Conservation (phyloP, 192 early-diverging fungal genomes). For the Coemansia erecta region DNA sequence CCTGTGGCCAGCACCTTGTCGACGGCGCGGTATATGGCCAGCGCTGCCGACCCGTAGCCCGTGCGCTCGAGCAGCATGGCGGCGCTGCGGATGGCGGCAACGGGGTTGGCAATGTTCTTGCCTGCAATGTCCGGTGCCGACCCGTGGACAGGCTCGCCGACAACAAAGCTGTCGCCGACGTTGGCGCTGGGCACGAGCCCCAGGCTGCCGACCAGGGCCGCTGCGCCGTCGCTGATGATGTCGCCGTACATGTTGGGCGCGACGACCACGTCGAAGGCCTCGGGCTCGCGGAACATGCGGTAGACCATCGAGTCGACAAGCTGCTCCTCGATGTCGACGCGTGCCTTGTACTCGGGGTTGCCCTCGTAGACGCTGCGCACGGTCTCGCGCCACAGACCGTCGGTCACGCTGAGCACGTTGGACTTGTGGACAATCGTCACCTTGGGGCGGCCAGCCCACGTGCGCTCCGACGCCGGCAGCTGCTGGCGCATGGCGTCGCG, state of each 20-base stretch:
- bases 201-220: conserved; percentile 91
- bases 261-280: conserved; percentile 93
- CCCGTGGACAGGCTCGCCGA: conserved; percentile 95
- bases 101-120: conserved; percentile 93
- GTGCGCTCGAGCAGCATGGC: conserved; percentile 89
- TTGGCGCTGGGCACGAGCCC: conserved; percentile 96
- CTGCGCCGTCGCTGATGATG: conserved; percentile 96
- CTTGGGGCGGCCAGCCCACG: conserved; percentile 66
- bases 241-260: conserved; percentile 98
- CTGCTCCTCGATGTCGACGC: conserved; percentile 89
- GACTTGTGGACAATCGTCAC: conserved; percentile 98
- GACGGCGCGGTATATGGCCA: conserved; percentile 79
- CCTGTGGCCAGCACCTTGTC: conserved; percentile 72
- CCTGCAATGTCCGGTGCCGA: conserved; percentile 98
- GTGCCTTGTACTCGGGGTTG: conserved; percentile 57
- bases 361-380: conserved; percentile 71
- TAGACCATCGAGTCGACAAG: conserved; percentile 99
- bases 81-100: conserved; percentile 93
- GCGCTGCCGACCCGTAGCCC: conserved; percentile 69
- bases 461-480: conserved; percentile 54
- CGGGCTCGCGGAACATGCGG: conserved; percentile 96
- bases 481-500: conserved; percentile 68
- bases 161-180: conserved; percentile 92
- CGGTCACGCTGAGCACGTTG: conserved; percentile 90
- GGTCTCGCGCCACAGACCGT: conserved; percentile 96